Base-by-base conservation (phyloP, 2,329 filamentous ascomycete species). In the Myrmaecium sp. region DNA sequence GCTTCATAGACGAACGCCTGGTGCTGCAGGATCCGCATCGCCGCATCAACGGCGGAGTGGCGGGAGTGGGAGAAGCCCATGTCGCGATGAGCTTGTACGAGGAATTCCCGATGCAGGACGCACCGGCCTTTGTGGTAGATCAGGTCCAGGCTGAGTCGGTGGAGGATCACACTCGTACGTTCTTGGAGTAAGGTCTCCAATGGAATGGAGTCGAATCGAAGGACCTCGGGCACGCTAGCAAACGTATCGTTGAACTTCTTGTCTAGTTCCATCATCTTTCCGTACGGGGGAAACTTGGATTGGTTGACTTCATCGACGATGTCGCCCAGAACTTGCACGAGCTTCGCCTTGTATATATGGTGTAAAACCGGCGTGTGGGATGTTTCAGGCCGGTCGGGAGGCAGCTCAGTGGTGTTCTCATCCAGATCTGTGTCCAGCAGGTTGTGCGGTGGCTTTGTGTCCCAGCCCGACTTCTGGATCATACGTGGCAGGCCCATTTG, bases 1-100 rank as follows among this genome's bases (percentile, higher is more conserved):
- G 59, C 54, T 3, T 36, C 33, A 30, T 61, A 50, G 5, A 64
- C 33, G 7, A 50, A 50, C 26, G 46, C 49, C 31, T 64, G 61
- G 20, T 55, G 47, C 3, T 48, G 39, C 10, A 65, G 40, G 6
- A 57, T 55, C 18, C 51, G 47, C 13, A 52, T 42, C 2, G 60
- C 55, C 4, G 60, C 55, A 27, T 60, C 54, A 3, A 63, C 37
- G 33, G 59, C 62, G 0, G 48, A 44, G 22, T 41, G 39, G 5
- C 57, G 46, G 0, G 59, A 62, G 30, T 52, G 50, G 14, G 39
- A 36, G 29, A 51, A 60, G 5, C 41, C 43, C 1, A 33, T 9
- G 27, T 58, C 46, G 2, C 39, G 44, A 12, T 49, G 46, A 0
- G 48, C 53, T 2, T 42, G 33, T 7, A 46, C 33, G 14, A 54